phyloP scores from a whole-genome alignment of 129 eudicot genomes.

The Saposhnikovia divaricata region DNA sequence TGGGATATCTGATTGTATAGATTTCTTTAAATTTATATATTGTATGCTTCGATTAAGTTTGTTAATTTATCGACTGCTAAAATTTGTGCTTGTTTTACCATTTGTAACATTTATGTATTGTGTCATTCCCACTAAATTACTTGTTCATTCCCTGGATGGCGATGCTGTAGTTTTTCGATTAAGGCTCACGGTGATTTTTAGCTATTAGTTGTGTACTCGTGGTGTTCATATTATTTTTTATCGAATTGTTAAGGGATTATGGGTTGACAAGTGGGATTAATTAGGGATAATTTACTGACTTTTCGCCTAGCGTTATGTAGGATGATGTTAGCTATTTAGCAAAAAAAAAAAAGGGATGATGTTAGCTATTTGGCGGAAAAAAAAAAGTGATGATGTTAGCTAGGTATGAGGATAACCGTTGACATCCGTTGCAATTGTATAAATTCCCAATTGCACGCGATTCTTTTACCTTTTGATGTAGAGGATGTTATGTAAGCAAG shows the following conservation, averaged over 20 bases:
- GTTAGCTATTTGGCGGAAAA: too few relatives aligned
- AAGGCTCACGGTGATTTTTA: not conserved
- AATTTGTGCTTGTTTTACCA: too few relatives aligned
- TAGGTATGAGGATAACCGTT: not conserved
- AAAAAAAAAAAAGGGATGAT: too few relatives aligned
- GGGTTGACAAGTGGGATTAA: not conserved
- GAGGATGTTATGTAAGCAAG: not conserved
- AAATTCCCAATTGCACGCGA: not conserved
- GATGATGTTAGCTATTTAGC: not conserved
- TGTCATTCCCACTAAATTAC: too few relatives aligned
- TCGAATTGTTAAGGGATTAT: too few relatives aligned
- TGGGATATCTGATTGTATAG: too few relatives aligned
- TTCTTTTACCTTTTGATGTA: not conserved
- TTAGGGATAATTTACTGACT: not conserved
- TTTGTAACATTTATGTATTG: not conserved
- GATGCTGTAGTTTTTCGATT: not conserved
- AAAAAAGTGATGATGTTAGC: too few relatives aligned
- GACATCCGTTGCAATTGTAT: not conserved
- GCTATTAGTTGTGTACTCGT: too few relatives aligned
- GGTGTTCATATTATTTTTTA: too few relatives aligned
- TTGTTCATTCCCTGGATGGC: not conserved
- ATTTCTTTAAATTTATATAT: too few relatives aligned
- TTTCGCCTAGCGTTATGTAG: not conserved
- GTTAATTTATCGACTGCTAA: not conserved
- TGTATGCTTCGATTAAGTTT: not conserved